Conservation (phyloP, 2,329 filamentous ascomycete species). For the Stagonosporopsis vannaccii region DNA sequence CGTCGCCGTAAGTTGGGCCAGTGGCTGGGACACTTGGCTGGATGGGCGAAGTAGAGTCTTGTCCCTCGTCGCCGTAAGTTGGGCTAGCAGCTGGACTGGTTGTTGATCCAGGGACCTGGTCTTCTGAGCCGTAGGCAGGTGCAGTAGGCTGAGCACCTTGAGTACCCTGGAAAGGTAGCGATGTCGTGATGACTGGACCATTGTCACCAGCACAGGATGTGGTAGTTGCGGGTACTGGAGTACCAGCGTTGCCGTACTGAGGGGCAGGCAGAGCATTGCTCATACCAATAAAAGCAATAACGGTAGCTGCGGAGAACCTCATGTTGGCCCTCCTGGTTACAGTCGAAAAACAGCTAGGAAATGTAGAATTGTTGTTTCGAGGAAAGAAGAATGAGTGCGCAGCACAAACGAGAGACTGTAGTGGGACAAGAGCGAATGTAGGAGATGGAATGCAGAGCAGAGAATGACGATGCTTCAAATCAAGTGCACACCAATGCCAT, state of each 20-base stretch:
- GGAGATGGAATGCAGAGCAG: not conserved
- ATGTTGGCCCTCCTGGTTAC: not conserved
- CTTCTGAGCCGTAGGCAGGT: not conserved
- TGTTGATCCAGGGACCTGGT: not conserved
- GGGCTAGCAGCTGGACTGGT: not conserved
- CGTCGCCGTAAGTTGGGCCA: not conserved
- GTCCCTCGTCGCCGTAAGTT: not conserved
- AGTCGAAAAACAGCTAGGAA: not conserved
- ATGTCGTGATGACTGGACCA: not conserved
- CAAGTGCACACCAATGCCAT: not conserved
- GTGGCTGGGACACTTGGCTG: not conserved
- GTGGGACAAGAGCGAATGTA: not conserved
- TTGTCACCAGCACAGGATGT: not conserved
- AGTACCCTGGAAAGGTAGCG: not conserved
- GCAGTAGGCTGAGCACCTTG: not conserved
- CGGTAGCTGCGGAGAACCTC: constrained; percentile 13
- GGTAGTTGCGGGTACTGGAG: constrained; percentile 16
- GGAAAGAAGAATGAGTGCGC: constrained; percentile 17
- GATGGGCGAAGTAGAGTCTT: not conserved
- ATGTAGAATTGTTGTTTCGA: no score
- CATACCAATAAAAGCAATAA: constrained; percentile 10
- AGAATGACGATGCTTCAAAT: constrained; percentile 3
- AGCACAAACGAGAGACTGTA: constrained; percentile 17
- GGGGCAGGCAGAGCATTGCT: constrained; percentile 15
- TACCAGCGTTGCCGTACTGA: constrained; percentile 2